A percentile compares a stretch with the other conserved stretches of the same genome.
phyloP scores from a whole-genome alignment of 2,329 filamentous ascomycete species.

The Huntiella abstrusa region DNA sequence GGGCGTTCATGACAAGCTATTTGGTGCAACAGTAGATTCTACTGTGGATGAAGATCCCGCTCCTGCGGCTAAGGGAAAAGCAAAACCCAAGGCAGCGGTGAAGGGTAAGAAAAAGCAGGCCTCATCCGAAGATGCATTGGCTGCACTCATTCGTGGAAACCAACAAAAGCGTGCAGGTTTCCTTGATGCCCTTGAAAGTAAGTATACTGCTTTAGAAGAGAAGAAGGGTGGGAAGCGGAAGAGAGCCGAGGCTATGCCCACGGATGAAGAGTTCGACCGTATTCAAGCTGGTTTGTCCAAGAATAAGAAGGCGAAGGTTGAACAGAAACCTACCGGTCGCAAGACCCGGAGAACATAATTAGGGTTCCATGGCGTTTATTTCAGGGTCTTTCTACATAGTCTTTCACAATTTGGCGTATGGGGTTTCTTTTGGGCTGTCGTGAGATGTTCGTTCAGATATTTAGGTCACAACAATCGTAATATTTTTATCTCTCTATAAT shows the following conservation, averaged over 20 bases:
- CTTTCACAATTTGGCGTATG: no score
- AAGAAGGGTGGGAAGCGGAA: constrained; percentile 34
- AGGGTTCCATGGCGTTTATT: background rate
- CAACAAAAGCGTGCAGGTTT: constrained; percentile 49
- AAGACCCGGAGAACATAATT: constrained; percentile 1
- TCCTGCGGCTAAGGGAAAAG: background rate
- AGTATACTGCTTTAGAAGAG: constrained; percentile 36
- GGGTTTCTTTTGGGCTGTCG: no score
- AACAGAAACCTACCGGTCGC: constrained; percentile 10
- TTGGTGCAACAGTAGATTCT: constrained; percentile 22
- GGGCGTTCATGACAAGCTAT: constrained; percentile 53
- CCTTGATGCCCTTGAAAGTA: constrained; percentile 56
- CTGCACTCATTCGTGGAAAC: constrained; percentile 55
- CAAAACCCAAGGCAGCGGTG: background rate
- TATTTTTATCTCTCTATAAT: no score
- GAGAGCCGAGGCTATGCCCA: constrained; percentile 40
- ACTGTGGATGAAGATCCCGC: constrained; percentile 15
- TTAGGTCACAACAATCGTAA: no score
- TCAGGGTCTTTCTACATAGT: no score
- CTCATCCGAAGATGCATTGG: constrained; percentile 35
- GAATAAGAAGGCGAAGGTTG: constrained; percentile 16
- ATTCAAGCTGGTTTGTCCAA: constrained; percentile 19
- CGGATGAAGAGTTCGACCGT: constrained; percentile 36
- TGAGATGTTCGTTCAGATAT: no score
- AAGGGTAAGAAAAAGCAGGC: constrained; percentile 21